A percentile compares a stretch with the other conserved stretches of the same genome.
phyloP scores from a whole-genome alignment of 306 rosid genomes.

The Betula pendula region DNA sequence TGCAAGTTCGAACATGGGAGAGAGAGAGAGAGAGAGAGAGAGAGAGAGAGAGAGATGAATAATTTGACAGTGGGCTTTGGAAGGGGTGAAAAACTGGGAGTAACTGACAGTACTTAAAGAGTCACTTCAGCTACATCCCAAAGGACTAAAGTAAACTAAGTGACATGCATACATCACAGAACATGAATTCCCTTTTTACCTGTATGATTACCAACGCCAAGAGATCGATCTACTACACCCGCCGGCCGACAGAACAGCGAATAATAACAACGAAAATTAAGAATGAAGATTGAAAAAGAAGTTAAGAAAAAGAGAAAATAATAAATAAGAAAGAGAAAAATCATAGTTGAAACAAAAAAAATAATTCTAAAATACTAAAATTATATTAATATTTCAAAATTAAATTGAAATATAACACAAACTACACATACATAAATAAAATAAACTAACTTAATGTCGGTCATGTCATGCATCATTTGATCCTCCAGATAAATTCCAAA shows the following conservation, averaged over 20 bases:
- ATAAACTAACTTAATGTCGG: no score
- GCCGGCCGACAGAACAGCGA: no score
- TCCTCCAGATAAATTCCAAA: constrained; percentile 19
- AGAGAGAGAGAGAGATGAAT: constrained; percentile 7
- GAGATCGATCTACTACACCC: not conserved
- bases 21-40: constrained; percentile 16
- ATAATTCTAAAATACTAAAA: no score
- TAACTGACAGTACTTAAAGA: constrained; percentile 41
- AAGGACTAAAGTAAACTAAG: constrained; percentile 12
- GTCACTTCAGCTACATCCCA: constrained; percentile 54
- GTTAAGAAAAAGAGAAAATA: no score
- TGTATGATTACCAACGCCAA: not conserved
- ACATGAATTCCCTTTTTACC: constrained; percentile 23
- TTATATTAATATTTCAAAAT: no score
- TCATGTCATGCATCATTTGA: no score
- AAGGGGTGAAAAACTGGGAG: constrained; percentile 37
- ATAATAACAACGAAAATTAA: no score
- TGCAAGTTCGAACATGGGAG: constrained; percentile 38
- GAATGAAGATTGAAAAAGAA: no score
- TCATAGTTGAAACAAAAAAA: no score
- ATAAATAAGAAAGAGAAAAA: no score
- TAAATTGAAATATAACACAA: no score
- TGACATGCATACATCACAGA: constrained; percentile 15
- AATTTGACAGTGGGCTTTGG: constrained; percentile 37
- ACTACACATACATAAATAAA: no score